Evolutionary conservation across 352 stramenopile genomes (phyloP), one percentile per base, ranked within the genome.

Genomic region (Pythium volutum): DNA sequence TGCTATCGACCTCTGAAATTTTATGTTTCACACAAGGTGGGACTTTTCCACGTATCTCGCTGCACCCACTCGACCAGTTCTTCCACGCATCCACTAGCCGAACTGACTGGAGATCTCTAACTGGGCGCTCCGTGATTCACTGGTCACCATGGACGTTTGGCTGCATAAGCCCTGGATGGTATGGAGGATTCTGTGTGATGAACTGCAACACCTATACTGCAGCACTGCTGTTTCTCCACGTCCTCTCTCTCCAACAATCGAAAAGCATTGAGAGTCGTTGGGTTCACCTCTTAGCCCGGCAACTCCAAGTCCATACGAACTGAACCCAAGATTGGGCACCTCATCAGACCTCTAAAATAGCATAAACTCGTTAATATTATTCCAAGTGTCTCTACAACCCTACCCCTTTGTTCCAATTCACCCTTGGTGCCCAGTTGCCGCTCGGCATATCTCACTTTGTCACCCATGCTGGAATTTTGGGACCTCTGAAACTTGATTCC

Each of bases 401-500:
- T 43, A 43, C 36, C 36, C 36, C 36, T 18, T 2, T 43, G 1
- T 43, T 43, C 36, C 36, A 9, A 20, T 43, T 16, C 12, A 43
- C 12, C 5, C 36, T 5, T 12, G 7, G n/a, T 43, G 10, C 6
- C 36, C 36, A 43, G 11, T 22, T n/a, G n/a, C n/a, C n/a, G 31
- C 31, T 36, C 8, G 9, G 31, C 8, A 36, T 36, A 36, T 36
- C 31, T 36, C 36, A 43, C 18, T 20, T 38, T 12, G 7, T 38
- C 33, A 38, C 7, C 33, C 33, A n/a, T 22, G 39, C 39, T 22
- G 46, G 26, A 52, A 52, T 25, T 34, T 52, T 27, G 45, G 18
- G n/a, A 52, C 46, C 46, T 52, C 46, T 26, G 20, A 52, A 1
- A 52, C 9, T 52, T 52, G 4, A 52, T 52, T 7, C 16, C n/a